Evolutionary conservation across 1,139 yeast genomes (phyloP), one percentile per base, ranked within the genome.

Genomic region (Pneumocystis wakefieldiae): DNA sequence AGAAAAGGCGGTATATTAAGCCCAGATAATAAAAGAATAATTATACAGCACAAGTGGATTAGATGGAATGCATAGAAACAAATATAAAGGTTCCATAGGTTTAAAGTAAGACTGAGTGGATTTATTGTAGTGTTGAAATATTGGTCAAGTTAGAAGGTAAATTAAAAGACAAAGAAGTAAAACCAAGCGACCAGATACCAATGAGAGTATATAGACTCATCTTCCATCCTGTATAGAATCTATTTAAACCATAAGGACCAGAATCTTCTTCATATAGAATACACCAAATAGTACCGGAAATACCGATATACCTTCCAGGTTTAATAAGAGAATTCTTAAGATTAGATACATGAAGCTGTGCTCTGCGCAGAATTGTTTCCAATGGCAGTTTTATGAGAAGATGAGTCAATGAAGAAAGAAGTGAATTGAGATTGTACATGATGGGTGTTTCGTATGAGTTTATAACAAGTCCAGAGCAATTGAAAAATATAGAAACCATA

Each of bases 321-420:
- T 76, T 77, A n/a, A 68, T 69, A 53, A 76, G 67, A 35, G 77
- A 70, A 41, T 71, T 66, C n/a, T 59, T 37, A 8, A 65, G 62
- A 37, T 62, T 57, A 12, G 64, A 81, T 80, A 61, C 85, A 64
- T 82, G 76, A 12, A 89, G 82, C 71, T 91, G 97, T 17, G 92
- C 89, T 68, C 96, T 84, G 65, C 95, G 80, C 66, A 88, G 79
- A 62, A 92, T 74, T 35, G 95, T 90, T 71, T 92, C 98, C 64
- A 90, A 81, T 1, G 98, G 98, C 66, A 92, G 77, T 72, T 85
- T 84, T 66, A 90, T 80, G 66, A 86, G 82, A 59, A 91, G 78
- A 68, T 89, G 95, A 69, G 81, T 67, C 17, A 85, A 73, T 62
- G 86, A 81, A 48, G 87, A 80, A 2, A 80, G 68, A 62, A 89